Percentiles rank a stretch among this genome's conserved stretches.
These are phyloP conservation scores for Colletotrichum australisinense DNA, from an alignment of 2,329 filamentous ascomycete species.

Conservation along the genomic window DNA sequence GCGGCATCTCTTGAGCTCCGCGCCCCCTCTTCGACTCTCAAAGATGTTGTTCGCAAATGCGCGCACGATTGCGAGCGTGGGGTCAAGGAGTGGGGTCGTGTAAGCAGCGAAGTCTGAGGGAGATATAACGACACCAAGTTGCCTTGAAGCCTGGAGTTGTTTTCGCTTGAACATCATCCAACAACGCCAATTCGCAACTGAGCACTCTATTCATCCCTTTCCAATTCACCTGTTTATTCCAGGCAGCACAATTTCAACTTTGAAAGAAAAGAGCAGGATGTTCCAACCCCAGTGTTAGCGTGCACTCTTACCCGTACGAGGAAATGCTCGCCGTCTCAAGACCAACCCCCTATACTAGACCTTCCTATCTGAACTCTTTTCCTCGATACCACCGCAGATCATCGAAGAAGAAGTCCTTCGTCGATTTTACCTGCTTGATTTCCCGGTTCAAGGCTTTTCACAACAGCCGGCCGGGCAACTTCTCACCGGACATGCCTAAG, in stretches of 20 bases:
- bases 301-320: constrained; percentile 12
- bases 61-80: not conserved
- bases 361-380: not conserved
- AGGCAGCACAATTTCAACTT: not conserved
- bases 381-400: not conserved
- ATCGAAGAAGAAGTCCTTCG: not conserved
- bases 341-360: not conserved
- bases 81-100: not conserved
- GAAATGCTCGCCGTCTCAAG: not conserved
- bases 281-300: constrained; percentile 5
- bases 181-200: not conserved
- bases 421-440: not conserved
- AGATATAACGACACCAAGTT: not conserved
- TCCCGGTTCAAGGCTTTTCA: not conserved
- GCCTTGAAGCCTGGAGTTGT: not conserved
- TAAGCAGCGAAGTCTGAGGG: not conserved
- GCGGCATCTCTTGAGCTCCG: not conserved
- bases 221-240: not conserved
- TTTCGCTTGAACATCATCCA: not conserved
- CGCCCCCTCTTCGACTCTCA: not conserved
- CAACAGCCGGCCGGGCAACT: not conserved
- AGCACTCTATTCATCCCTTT: not conserved
- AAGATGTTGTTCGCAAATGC: constrained; percentile 20
- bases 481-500: constrained; percentile 26
- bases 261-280: constrained; percentile 22